Evolutionary conservation across 352 stramenopile species (phyloP), one percentile per base, ranked within the genome.

Genomic region (Globisporangium polare): DNA sequence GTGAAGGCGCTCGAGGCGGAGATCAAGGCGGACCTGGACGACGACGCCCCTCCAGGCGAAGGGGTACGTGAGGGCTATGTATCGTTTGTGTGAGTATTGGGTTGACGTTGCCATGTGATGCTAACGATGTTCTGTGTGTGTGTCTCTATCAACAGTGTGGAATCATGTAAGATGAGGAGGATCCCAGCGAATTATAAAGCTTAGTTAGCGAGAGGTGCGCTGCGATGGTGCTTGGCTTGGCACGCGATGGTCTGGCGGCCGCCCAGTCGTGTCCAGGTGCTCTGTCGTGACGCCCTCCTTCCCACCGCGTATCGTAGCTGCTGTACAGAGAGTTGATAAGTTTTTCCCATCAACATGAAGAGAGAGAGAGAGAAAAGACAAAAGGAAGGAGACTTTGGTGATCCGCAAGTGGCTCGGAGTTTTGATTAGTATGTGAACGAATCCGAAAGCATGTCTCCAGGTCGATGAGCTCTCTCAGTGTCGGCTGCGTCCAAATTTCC

Each of bases 1-100:
- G 80, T 90, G 45, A 78, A 80, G 62, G 65, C 75, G 22, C 77
- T 92, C 43, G 78, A 90, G 53, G 70, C 70, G 33, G 68, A 84
- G 35, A 60, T 88, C 39, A 70, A 75, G 49, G 67, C 68, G 51
- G 76, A 86, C 53, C 63, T 82, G 27, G 65, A 82, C 43, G 78
- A 88, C 22, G 80, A 86, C 9, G 74, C 65, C 12, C 71, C 78
- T 50, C 69, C 74, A 15, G 69, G 65, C 33, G 78, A 80, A 71
- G 79, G 74, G 29, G 80, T 90, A 85, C 42, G 75, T 74, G 20
- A 9, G 18, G 62, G 31, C 20, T 58, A 42, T 62, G 6, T 18
- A 42, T 66, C 15, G 58, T 5, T 62, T 31, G 22, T 37, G 24
- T 9, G 15, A 29, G 12, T 13, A 17, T 45, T 20, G 39, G 15